Base-by-base conservation (phyloP, 106 monocot genomes). In the Cymbidium sinense region DNA sequence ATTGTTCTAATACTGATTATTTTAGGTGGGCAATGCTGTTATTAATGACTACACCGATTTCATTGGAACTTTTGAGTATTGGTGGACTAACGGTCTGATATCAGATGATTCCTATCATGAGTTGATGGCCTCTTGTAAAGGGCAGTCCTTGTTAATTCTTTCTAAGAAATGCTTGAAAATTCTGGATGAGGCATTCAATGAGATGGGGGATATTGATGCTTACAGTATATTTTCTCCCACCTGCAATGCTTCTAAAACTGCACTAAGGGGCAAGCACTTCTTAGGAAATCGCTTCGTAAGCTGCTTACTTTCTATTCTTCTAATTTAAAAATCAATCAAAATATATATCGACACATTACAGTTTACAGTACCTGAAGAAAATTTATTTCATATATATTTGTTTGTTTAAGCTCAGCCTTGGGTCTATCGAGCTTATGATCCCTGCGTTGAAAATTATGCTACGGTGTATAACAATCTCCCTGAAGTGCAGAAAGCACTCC, bases 81-180 rank as follows among this genome's bases (percentile, higher is more conserved):
- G 95, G 90, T 99, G 99, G 99, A 89, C 90, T 74, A 95, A 99
- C 73, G 99, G 93, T 1, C 71, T 99, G 58, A 99, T 95, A 75
- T 99, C 95, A 1, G 99, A 99, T 76, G 27, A 8, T 12, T 64
- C 91, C 17, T 94, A 94, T 51, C 84, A 73, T 36, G 34, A 70
- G n/a, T 73, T 98, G 37, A 83, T 76, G 30, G 43, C 62, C n/a
- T 37, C 77, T 3, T 98, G 98, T 35, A 76, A 82, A 25, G 62
- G 47, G 17, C 77, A 87, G 35, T 72, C 71, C 2, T 77, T 83
- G 2, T 58, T 80, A 75, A 90, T 86, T 52, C 88, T 88, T 0
- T 87, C 93, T 0, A 39, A 79, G 19, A 87, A 79, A 5, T 98
- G 96, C 31, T 19, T 1, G 0, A 79, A 85, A 11, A 27, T 80